Base-by-base conservation (phyloP, 495 filamentous ascomycete genomes). In the Lineolata rhizophorae region DNA sequence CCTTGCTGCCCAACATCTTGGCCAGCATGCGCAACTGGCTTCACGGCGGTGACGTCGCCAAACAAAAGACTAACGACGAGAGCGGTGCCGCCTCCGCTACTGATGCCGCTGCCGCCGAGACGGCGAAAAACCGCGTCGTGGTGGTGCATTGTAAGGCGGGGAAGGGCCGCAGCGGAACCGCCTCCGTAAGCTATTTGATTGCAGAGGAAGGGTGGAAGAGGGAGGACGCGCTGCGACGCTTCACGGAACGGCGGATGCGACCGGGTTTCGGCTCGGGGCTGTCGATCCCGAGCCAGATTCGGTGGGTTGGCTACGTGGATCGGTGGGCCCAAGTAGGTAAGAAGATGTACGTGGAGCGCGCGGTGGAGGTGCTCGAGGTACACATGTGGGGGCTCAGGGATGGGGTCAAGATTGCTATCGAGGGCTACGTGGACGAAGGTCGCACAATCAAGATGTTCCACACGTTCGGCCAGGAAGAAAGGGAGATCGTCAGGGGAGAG, bases 141-240 rank as follows among this genome's bases (percentile, higher is more conserved):
- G 85, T 97, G 4, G 80, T 97, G 8, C 87, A 95, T 50, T 95
- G 87, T 56, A 97, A 94, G 31, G 87, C 87, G 2, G 87, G 87
- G 2, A 97, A 97, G 52, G 87, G 87, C 1, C 62, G 87, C 28
- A 87, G 78, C 35, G 87, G 87, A n/a, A 92, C 79, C 0, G 66
- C 82, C 45, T 70, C 72, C 14, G 84, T 77, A 45, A 72, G 70
- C 34, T 95, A 93, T 48, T 56, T 97, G 29, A 90, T 97, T 37
- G 70, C 75, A 13, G 76, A 97, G 47, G 74, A 82, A 40, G 81
- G 77, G 13, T 94, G 84, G 84, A 72, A 60, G 22, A 55, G 68
- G 9, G 64, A 76, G 35, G 67, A 87, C 34, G 87, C 87, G 2
- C 53, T 92, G 42, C 57, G 70, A 26, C 56, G 75, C 12, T 97